Percentiles rank a stretch among this genome's conserved stretches.
Conservation (phyloP, 1,139 yeast species). For the Kodamaea ohmeri region DNA sequence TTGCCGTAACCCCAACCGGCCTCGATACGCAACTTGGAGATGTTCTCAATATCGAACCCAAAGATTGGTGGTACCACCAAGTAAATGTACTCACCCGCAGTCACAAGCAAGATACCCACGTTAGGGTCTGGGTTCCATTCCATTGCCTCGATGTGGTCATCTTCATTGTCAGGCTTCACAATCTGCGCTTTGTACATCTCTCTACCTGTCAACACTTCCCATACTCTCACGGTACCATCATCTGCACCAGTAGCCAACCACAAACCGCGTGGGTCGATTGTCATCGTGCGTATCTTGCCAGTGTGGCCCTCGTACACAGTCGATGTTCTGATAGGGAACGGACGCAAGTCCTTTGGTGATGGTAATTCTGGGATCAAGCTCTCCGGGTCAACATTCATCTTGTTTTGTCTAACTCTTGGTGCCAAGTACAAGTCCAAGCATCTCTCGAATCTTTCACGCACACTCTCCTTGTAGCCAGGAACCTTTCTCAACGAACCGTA, state of each 20-base stretch:
- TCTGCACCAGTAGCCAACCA: constrained; percentile 98
- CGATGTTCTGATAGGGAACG: constrained; percentile 94
- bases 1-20: constrained; percentile 91
- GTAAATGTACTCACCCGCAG: constrained; percentile 78
- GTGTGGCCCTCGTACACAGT: constrained; percentile 81
- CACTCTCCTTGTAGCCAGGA: constrained; percentile 84
- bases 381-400: constrained; percentile 93
- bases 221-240: constrained; percentile 90
- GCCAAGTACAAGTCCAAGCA: constrained; percentile 91
- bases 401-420: constrained; percentile 91
- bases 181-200: constrained; percentile 71
- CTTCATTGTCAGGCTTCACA: constrained; percentile 52
- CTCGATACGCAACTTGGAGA: constrained; percentile 75
- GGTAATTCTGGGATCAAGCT: constrained; percentile 94
- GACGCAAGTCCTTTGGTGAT: constrained; percentile 92
- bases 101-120: constrained; percentile 75
- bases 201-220: constrained; percentile 96
- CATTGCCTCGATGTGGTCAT: constrained; percentile 76
- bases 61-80: constrained; percentile 86
- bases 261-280: constrained; percentile 85
- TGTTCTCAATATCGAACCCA: constrained; percentile 83
- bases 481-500: constrained; percentile 81
- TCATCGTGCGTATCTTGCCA: constrained; percentile 76
- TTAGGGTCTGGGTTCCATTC: constrained; percentile 87
- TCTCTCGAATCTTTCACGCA: constrained; percentile 91